Evolutionary conservation across 2,329 filamentous ascomycete species (phyloP), one percentile per base, ranked within the genome.

Genomic region (Aspergillus sp.): DNA sequence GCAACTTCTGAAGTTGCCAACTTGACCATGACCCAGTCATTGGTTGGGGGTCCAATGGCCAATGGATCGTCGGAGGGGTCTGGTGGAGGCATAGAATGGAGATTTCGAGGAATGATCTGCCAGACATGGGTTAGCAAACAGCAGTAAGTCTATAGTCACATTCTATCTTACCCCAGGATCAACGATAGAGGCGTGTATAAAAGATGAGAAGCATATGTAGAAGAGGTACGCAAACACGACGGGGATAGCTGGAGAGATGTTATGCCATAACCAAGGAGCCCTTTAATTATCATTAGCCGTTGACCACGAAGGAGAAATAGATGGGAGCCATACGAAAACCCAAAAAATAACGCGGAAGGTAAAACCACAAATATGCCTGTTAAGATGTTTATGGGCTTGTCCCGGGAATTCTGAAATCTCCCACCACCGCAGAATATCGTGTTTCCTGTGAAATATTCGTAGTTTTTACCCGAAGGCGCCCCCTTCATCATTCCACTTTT

Each of bases 361-460:
- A 95, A 62, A 33, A 93, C 66, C n/a, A 95, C 79, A 28, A 95
- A 72, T 39, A 89, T 67, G 1, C 85, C 90, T 1, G 93, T 98
- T 9, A 83, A 84, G 56, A 96, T 78, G 57, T 96, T 97, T 61
- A 98, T 83, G 2, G 93, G 93, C 51, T 85, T 81, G 55, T 94
- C 86, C 54, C 82, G 81, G 31, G 93, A 86, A 66, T 97, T 96
- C 61, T 96, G 88, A 47, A 93, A 75, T 46, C 93, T 80, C 6
- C 93, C 93, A 30, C 88, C 86, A 46, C 88, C 76, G 64, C 83
- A 95, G 62, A 98, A 98, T 26, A 90, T 74, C 0, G 89, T 95
- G 61, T 97, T 98, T 37, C 93, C 93, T 36, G 88, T 81, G 59
- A 96, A 97, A 65, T 95, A 95, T 63, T 97, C 82, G 67, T 91